phyloP scores from a whole-genome alignment of 805 yeast genomes.

The Kodamaea laetipori region DNA sequence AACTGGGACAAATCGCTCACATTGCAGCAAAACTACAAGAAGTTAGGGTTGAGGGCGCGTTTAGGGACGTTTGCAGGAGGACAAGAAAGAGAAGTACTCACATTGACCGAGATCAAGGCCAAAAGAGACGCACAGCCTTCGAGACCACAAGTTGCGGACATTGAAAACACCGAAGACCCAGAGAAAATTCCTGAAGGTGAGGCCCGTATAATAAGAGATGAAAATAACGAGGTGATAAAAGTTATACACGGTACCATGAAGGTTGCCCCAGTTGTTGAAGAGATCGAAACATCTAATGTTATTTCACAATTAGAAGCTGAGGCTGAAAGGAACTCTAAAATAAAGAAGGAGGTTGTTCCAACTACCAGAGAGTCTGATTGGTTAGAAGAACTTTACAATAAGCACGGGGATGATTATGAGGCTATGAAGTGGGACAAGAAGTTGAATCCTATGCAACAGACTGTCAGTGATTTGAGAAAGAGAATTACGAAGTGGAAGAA shows the following conservation, averaged over 20 bases:
- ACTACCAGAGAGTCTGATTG: slow-evolving; percentile 77
- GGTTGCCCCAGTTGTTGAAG: slow-evolving; percentile 10
- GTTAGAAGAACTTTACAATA: slow-evolving; percentile 62
- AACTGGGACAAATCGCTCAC: slow-evolving; percentile 89
- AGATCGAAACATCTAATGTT: slow-evolving; percentile 44
- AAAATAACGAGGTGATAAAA: slow-evolving; percentile 61
- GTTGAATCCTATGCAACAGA: slow-evolving; percentile 78
- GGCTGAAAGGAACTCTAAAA: slow-evolving; percentile 46
- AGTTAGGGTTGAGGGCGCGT: slow-evolving; percentile 71
- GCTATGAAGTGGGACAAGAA: slow-evolving; percentile 93
- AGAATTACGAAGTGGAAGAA: slow-evolving; percentile 73
- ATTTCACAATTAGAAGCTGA: slow-evolving; percentile 66
- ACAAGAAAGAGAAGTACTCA: slow-evolving; percentile 56
- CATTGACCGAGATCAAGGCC: slow-evolving; percentile 35
- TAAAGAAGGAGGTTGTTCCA: slow-evolving; percentile 54
- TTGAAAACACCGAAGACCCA: slow-evolving; percentile 51
- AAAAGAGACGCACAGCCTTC: slow-evolving; percentile 30
- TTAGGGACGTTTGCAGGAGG: slow-evolving; percentile 80
- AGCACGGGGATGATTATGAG: slow-evolving; percentile 84
- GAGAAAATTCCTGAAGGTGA: slow-evolving; percentile 72
- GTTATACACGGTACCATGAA: slow-evolving; percentile 73
- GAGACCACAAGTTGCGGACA: slow-evolving; percentile 40
- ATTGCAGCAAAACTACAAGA: slow-evolving; percentile 81
- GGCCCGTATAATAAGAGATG: slow-evolving; percentile 74
- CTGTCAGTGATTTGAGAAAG: slow-evolving; percentile 78